Conservation (phyloP, 179 eudicot genomes). For the Patellifolia procumbens region DNA sequence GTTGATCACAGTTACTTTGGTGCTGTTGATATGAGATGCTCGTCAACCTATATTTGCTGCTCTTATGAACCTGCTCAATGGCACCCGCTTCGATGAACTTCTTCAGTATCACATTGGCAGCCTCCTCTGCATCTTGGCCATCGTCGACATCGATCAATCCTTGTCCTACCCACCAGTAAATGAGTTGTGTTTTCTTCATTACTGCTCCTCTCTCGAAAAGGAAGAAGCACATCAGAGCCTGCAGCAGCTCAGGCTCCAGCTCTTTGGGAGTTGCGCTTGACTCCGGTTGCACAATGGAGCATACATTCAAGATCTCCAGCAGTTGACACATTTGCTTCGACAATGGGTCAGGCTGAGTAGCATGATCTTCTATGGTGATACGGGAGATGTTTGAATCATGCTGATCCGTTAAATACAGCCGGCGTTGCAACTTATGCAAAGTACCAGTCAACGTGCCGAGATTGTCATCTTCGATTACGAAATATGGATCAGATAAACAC, state of each 20-base stretch:
- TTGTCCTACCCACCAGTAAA: slow-evolving; percentile 13
- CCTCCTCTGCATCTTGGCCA: neutral
- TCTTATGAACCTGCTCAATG: neutral
- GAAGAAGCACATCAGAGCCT: neutral
- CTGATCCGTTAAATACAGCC: neutral
- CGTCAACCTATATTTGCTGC: neutral
- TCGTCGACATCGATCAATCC: neutral
- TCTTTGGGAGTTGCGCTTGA: too few species aligned
- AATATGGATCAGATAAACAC: neutral
- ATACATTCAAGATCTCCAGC: neutral
- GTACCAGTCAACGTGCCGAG: neutral
- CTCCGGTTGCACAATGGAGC: neutral
- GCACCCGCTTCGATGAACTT: neutral
- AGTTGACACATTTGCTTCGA: neutral
- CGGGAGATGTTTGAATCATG: neutral
- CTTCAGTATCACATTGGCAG: neutral
- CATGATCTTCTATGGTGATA: too few species aligned
- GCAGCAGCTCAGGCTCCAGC: neutral
- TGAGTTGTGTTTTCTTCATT: neutral
- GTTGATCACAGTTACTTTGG: neutral
- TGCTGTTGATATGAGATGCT: neutral
- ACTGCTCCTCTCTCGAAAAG: neutral
- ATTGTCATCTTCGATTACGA: neutral
- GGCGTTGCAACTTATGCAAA: neutral
- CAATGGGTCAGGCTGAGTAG: too few species aligned